Evolutionary conservation across 139 green algal species (phyloP).

Genomic region (Tetratostichococcus sp.): DNA sequence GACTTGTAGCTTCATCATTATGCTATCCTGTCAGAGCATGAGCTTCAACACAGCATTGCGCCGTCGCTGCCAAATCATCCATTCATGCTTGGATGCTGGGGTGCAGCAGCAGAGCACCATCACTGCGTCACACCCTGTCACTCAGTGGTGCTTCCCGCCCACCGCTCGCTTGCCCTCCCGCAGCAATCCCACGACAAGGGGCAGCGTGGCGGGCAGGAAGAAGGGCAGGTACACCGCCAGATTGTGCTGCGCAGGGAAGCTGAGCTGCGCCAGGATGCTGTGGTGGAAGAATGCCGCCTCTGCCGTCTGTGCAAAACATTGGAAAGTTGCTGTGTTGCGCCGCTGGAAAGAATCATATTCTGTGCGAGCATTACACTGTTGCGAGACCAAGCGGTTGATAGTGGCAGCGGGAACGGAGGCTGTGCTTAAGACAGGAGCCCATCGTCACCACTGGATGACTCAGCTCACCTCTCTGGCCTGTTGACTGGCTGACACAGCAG

Average conservation of each 20-base stretch:
- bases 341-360: neutral
- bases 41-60: no score
- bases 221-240: constrained; percentile 51
- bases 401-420: no score
- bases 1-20: no score
- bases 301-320: constrained; percentile 4
- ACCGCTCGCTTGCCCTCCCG: neutral
- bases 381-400: no score
- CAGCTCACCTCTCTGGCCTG: neutral
- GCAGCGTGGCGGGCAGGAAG: constrained; percentile 32
- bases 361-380: no score
- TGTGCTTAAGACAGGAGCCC: neutral
- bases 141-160: no score
- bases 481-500: neutral
- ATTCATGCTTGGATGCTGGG: no score
- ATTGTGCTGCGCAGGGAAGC: constrained; percentile 53
- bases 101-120: no score
- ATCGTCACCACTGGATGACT: neutral
- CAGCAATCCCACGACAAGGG: constrained; percentile 14
- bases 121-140: no score
- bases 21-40: no score
- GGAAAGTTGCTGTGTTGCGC: neutral
- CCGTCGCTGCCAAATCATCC: no score
- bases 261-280: constrained; percentile 46
- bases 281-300: constrained; percentile 54